Evolutionary conservation across 768 basidiomycete species (phyloP).

Genomic region (Tephrocybe sp.): DNA sequence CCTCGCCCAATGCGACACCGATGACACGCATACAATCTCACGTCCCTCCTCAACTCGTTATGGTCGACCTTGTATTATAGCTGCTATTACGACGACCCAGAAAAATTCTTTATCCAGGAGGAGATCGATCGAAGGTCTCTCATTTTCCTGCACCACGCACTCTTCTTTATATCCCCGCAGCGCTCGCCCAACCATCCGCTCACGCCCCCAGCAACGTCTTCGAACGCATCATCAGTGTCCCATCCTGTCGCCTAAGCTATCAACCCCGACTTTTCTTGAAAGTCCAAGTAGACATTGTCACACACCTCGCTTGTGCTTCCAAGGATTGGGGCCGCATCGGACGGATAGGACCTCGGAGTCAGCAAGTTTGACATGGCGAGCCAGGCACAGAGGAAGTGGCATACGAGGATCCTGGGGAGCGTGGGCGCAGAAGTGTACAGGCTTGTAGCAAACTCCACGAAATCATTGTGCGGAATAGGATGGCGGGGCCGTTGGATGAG

Average conservation of each 20-base stretch:
- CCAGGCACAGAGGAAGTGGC: slow-evolving; percentile 98
- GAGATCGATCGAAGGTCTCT: too few species aligned
- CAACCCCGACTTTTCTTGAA: slow-evolving; percentile 82
- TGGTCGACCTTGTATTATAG: too few species aligned
- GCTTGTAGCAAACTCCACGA: slow-evolving; percentile 95
- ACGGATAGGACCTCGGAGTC: slow-evolving; percentile 87
- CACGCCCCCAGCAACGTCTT: too few species aligned
- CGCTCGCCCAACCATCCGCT: too few species aligned
- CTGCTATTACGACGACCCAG: too few species aligned
- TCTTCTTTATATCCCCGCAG: too few species aligned
- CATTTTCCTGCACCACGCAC: too few species aligned
- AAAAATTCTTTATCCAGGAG: too few species aligned
- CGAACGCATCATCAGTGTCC: slow-evolving; percentile 93
- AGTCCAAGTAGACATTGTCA: slow-evolving; percentile 92
- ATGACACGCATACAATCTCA: too few species aligned
- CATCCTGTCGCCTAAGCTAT: slow-evolving; percentile 92
- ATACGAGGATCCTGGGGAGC: slow-evolving; percentile 86
- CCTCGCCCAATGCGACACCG: slow-evolving; percentile 86
- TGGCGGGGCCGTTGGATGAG: slow-evolving; percentile 90
- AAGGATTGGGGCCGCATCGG: slow-evolving; percentile 90
- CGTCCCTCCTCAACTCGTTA: slow-evolving; percentile 98
- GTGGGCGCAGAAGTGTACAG: slow-evolving; percentile 85
- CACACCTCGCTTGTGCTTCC: slow-evolving; percentile 95
- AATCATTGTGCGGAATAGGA: slow-evolving; percentile 97
- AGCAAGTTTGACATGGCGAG: slow-evolving; percentile 92